Base-by-base conservation (phyloP, 192 early-diverging fungal species). In the Pilobolus umbonatus region DNA sequence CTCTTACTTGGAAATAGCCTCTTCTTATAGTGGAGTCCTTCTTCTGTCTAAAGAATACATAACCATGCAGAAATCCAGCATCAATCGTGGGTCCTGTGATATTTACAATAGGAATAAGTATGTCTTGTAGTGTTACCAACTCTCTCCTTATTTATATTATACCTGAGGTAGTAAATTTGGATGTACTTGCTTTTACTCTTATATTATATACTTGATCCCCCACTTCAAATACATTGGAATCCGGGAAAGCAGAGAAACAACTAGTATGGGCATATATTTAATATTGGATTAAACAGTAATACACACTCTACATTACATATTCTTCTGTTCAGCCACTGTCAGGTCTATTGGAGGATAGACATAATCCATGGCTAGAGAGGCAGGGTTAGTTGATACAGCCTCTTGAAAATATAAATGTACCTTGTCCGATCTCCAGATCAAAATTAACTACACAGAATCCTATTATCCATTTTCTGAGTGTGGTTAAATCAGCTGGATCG, bases 21-120 rank as follows among this genome's bases (percentile, higher is more conserved):
- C 95, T 85, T 11, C 87, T 75, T 62, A 96, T 89, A 25, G 80
- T 71, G 11, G 83, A 73, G 68, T 98, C 94, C 67, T 85, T 81
- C 68, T 92, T 86, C 68, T 98, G 94, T 24, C 94, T 78, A 63
- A 98, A 98, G 63, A 94, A 95, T 10, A 93, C 94, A 76, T 96
- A 93, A 28, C 91, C 93, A 71, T 98, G 91, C 11, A 82, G 54
- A 49, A 84, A 84, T 21, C 78, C 75, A 36, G 81, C 74, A 54
- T 79, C 72, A 11, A 77, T 69, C 4, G 79, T 79, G 12, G 79
- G 79, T 5, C 78, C 80, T 77, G 26, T n/a, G 10, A 34, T 11
- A 4, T 8, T 10, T 10, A 31, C n/a, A n/a, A n/a, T n/a, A n/a
- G n/a, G n/a, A n/a, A n/a, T n/a, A n/a, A n/a, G n/a, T n/a, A n/a